Evolutionary conservation across 2,329 filamentous ascomycete species (phyloP).

Genomic region (Colletotrichum sansevieriae): DNA sequence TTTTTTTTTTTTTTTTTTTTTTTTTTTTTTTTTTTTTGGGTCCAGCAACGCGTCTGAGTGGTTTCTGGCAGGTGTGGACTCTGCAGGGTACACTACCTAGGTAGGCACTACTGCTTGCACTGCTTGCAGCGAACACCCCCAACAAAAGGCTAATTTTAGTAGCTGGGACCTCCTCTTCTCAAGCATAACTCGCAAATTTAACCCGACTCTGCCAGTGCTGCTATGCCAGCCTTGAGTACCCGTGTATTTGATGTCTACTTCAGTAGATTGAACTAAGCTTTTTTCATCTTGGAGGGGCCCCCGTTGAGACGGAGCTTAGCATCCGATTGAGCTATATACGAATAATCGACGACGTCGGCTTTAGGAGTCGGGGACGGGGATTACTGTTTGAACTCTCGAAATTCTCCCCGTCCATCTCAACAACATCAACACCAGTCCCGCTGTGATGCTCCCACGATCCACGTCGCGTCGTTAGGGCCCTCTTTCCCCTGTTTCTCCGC

Average conservation of each 20-base stretch:
- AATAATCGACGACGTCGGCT: conserved; percentile 1
- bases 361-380: conserved; percentile 4
- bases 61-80: not conserved
- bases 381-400: not conserved
- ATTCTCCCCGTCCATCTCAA: not conserved
- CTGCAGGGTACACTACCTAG: not conserved
- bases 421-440: not conserved
- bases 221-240: not conserved
- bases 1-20: not conserved
- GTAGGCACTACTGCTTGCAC: not conserved
- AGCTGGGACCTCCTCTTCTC: conserved; percentile 3
- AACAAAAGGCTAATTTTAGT: conserved; percentile 35
- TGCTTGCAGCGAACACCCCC: conserved; percentile 24
- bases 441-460: conserved; percentile 19
- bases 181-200: conserved; percentile 5
- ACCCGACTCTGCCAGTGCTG: conserved; percentile 16
- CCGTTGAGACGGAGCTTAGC: conserved; percentile 11
- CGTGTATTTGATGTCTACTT: conserved; percentile 9
- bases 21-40: not conserved
- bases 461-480: conserved; percentile 21
- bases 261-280: conserved; percentile 28
- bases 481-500: conserved; percentile 1
- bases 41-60: conserved; percentile 6
- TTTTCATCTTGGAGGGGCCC: conserved; percentile 14
- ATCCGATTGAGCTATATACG: conserved; percentile 5